phyloP scores from a whole-genome alignment of 306 rosid genomes.

The Inga oerstediana region DNA sequence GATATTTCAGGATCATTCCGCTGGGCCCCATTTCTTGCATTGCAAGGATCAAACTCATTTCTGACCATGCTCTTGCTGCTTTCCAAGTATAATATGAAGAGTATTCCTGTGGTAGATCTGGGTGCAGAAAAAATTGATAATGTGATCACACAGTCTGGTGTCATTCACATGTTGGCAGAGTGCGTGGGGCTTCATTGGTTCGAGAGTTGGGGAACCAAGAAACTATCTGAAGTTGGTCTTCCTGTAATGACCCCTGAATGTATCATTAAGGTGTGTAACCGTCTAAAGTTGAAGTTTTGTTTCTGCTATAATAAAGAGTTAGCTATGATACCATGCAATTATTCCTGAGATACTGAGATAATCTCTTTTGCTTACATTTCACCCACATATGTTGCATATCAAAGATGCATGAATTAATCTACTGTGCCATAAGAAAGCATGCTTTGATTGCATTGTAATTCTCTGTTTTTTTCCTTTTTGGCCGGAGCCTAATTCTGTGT shows the following conservation, averaged over 20 bases:
- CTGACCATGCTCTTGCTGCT: conserved; percentile 85
- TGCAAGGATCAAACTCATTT: conserved; percentile 80
- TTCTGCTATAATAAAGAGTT: not conserved
- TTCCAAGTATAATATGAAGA: conserved; percentile 91
- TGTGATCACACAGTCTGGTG: conserved; percentile 78
- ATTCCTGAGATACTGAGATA: not conserved
- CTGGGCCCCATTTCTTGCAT: conserved; percentile 92
- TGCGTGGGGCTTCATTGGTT: conserved; percentile 97
- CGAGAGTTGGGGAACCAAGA: conserved; percentile 91
- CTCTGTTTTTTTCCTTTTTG: not conserved
- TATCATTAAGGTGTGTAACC: conserved; percentile 63
- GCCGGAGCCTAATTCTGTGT: not conserved
- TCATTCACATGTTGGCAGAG: conserved; percentile 84
- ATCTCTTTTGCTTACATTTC: not conserved
- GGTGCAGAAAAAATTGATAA: conserved; percentile 78
- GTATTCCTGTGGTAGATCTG: conserved; percentile 75
- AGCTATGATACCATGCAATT: not conserved
- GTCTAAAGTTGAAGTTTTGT: conserved; percentile 8
- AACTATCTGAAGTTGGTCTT: conserved; percentile 73
- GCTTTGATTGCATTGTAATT: not conserved
- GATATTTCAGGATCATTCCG: conserved; percentile 93
- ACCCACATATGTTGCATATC: not conserved
- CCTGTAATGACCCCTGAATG: conserved; percentile 55
- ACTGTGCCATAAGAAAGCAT: not conserved
- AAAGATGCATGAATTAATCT: not conserved